Evolutionary conservation across 2,329 filamentous ascomycete genomes (phyloP).

Genomic region (Fusarium xylarioides): DNA sequence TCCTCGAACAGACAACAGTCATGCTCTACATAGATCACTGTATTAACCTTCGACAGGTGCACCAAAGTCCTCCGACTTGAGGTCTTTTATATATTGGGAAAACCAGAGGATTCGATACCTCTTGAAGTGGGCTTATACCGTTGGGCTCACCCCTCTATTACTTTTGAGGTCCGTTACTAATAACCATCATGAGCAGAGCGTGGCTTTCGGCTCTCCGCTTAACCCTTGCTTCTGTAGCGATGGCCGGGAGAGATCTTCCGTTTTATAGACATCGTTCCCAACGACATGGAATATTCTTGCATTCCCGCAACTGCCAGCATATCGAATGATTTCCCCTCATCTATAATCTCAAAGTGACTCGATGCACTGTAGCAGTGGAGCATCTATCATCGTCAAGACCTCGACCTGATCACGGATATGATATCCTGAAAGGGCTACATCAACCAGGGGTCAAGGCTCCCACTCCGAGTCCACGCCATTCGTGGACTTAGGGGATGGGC

Average conservation of each 20-base stretch:
- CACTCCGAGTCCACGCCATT: conserved; percentile 8
- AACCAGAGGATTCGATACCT: background rate
- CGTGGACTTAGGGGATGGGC: background rate
- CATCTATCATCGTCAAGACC: background rate
- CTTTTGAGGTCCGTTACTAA: background rate
- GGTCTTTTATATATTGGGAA: background rate
- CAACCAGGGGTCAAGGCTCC: background rate
- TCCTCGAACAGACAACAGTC: background rate
- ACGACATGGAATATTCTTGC: background rate
- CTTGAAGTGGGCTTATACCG: background rate
- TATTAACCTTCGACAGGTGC: background rate
- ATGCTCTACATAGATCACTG: background rate
- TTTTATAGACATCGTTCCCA: background rate
- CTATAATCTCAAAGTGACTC: conserved; percentile 6
- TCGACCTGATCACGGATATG: conserved; percentile 8
- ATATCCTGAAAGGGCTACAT: conserved; percentile 15
- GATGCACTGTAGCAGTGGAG: conserved; percentile 1
- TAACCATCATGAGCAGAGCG: background rate
- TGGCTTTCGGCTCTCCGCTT: background rate
- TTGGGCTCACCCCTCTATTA: background rate
- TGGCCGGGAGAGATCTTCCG: background rate
- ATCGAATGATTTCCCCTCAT: conserved; percentile 13
- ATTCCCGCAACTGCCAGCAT: background rate
- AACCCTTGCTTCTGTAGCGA: background rate
- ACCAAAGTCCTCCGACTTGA: background rate